Evolutionary conservation across 2,329 filamentous ascomycete species (phyloP).

Genomic region (Penicillium expansum): DNA sequence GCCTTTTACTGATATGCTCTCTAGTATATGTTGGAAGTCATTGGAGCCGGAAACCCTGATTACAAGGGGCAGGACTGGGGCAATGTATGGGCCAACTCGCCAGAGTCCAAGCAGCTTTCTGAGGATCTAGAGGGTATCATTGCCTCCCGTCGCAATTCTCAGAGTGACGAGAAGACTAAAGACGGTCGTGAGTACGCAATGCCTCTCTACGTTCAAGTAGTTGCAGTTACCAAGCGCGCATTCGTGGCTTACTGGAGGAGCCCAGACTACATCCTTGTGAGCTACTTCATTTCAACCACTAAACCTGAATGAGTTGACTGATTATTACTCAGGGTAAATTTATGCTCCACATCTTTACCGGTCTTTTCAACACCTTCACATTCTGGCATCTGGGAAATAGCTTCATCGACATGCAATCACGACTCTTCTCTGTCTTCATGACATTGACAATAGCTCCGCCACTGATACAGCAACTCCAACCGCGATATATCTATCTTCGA

Average conservation of each 20-base stretch:
- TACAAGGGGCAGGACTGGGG: conserved; percentile 62
- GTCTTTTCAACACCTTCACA: conserved; percentile 68
- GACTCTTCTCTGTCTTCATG: conserved; percentile 74
- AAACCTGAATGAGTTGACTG: background rate
- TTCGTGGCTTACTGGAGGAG: conserved; percentile 65
- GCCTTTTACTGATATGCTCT: background rate
- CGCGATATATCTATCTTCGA: conserved; percentile 64
- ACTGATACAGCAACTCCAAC: conserved; percentile 74
- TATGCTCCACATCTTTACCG: conserved; percentile 60
- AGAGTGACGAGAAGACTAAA: conserved; percentile 41
- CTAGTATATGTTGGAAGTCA: conserved; percentile 77
- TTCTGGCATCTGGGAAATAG: conserved; percentile 62
- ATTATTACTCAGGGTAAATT: conserved; percentile 52
- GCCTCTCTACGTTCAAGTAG: conserved; percentile 55
- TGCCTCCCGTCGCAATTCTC: conserved; percentile 42
- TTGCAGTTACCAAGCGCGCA: conserved; percentile 55
- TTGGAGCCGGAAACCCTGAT: conserved; percentile 63
- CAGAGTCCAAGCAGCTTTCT: conserved; percentile 47
- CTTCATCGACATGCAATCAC: conserved; percentile 64
- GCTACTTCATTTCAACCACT: background rate
- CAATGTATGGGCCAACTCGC: conserved; percentile 58
- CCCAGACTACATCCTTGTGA: conserved; percentile 56
- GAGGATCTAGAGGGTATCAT: conserved; percentile 56
- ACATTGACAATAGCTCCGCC: conserved; percentile 71
- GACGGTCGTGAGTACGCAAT: conserved; percentile 64